Base-by-base conservation (phyloP, 768 basidiomycete species). In the Flagelloscypha sp. region DNA sequence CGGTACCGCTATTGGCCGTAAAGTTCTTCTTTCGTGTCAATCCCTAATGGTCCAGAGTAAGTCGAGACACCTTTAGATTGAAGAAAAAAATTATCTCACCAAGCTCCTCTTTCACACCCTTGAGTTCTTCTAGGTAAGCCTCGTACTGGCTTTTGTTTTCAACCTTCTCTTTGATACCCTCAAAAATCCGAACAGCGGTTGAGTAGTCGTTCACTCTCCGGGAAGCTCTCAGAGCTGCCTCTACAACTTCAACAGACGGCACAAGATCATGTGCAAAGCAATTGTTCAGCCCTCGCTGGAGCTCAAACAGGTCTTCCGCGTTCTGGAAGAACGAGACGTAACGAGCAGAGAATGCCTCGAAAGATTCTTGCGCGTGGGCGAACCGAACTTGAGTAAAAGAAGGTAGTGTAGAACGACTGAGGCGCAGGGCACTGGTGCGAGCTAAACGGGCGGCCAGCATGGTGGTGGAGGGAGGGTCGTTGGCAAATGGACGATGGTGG, bases 251-350 rank as follows among this genome's bases (percentile, higher is more conserved):
- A 18, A 87, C 74, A 2, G 86, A 75, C 4, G 90, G 90, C 10
- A 95, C 92, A 44, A 95, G 76, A 61, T 99, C 95, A 60, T 98
- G 94, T 2, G 95, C 88, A 58, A 99, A 99, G 68, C 93, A 97
- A 74, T 99, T 99, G 73, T 99, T 98, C 52, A 99, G 70, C 24
- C 95, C 95, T 33, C 95, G 87, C 65, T 99, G 94, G 45, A 99
- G 84, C 70, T 99, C 95, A 56, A 99, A 99, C 39, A 97, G 74
- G 65, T 99, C 95, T 54, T 90, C 79, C 32, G 89, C 90, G 37
- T 76, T 72, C 54, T 85, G 64, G 74, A 99, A 99, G 65, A 99
- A 99, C 46, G 70, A 69, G 54, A 90, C 81, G 64, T 97, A 97
- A 55, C 94, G 88, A 42, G 80, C 74, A 51, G 86, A 88, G 71